Conservation (phyloP, 2,329 filamentous ascomycete species). For the Colletotrichum lini region DNA sequence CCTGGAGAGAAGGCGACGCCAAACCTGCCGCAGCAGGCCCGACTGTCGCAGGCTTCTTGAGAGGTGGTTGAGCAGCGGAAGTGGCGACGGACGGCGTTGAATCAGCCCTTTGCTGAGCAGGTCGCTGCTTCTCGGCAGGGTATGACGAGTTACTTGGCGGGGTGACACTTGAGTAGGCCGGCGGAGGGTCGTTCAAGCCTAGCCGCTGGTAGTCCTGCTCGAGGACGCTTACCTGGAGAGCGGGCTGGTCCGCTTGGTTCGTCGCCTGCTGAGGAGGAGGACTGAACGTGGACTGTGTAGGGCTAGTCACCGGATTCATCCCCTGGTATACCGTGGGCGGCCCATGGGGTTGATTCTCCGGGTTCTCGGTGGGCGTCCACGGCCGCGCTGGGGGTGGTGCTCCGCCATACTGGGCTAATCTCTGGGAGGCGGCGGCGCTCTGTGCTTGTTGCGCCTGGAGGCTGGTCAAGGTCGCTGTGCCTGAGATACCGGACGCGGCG, state of each 20-base stretch:
- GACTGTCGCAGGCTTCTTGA: slow-evolving; percentile 49
- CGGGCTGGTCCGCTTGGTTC: slow-evolving; percentile 50
- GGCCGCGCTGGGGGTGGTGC: slow-evolving; percentile 71
- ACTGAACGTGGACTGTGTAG: slow-evolving; percentile 63
- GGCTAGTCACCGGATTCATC: slow-evolving; percentile 75
- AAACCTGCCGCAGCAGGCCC: slow-evolving; percentile 49
- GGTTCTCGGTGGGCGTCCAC: slow-evolving; percentile 95
- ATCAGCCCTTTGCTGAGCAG: slow-evolving; percentile 50
- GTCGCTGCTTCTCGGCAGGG: slow-evolving; percentile 82
- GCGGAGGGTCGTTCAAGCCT: slow-evolving; percentile 87
- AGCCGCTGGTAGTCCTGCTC: slow-evolving; percentile 90
- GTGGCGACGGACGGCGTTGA: slow-evolving; percentile 48
- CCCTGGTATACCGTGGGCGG: slow-evolving; percentile 95
- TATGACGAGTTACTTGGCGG: slow-evolving; percentile 71
- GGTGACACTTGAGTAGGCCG: slow-evolving; percentile 91
- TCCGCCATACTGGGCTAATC: slow-evolving; percentile 82
- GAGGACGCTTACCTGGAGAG: slow-evolving; percentile 77
- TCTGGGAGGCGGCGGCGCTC: slow-evolving; percentile 85
- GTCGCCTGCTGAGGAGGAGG: slow-evolving; percentile 58
- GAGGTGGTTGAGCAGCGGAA: slow-evolving; percentile 50
- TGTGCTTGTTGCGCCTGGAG: slow-evolving; percentile 73
- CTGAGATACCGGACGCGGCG: slow-evolving; percentile 91
- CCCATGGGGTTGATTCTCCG: slow-evolving; percentile 88
- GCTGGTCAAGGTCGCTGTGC: slow-evolving; percentile 84
- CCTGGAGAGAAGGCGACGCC: slow-evolving; percentile 66